Percentiles rank a stretch among this genome's conserved stretches.
phyloP scores from a whole-genome alignment of 2,329 filamentous ascomycete genomes.

The Sarocladiaceae sp. region DNA sequence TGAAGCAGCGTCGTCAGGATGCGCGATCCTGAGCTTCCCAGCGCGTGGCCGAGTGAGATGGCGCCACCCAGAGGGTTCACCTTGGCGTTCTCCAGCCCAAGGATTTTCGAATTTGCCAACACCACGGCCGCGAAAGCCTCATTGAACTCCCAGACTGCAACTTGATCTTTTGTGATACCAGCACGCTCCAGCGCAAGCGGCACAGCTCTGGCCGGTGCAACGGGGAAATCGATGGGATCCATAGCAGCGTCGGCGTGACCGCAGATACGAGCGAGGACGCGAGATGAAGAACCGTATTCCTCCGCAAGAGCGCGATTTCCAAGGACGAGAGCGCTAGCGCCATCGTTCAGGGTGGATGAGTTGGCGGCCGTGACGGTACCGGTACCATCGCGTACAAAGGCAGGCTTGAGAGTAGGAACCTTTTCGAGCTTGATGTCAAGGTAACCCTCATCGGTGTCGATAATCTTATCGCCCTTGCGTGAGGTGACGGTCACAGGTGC shows the following conservation, averaged over 20 bases:
- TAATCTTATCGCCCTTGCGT: conserved; percentile 73
- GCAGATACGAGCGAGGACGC: conserved; percentile 82
- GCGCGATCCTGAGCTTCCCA: conserved; percentile 87
- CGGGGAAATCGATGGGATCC: conserved; percentile 87
- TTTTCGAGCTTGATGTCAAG: conserved; percentile 82
- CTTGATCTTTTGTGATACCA: conserved; percentile 84
- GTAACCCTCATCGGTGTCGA: conserved; percentile 84
- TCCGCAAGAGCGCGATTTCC: conserved; percentile 74
- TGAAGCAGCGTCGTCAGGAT: conserved; percentile 88
- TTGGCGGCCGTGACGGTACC: conserved; percentile 94
- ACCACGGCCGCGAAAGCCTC: conserved; percentile 96
- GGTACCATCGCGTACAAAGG: conserved; percentile 78
- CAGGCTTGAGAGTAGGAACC: conserved; percentile 79
- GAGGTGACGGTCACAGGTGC: conserved; percentile 78
- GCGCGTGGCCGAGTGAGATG: conserved; percentile 84
- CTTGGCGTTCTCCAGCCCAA: conserved; percentile 70
- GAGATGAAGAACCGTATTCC: conserved; percentile 68
- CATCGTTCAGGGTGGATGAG: conserved; percentile 90
- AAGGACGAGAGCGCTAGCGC: conserved; percentile 82
- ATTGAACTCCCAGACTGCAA: conserved; percentile 96
- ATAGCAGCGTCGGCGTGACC: conserved; percentile 84
- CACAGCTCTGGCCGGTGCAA: conserved; percentile 87
- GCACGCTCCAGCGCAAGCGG: conserved; percentile 83
- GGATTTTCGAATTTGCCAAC: conserved; percentile 88
- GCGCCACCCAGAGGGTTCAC: conserved; percentile 88